Base-by-base conservation (phyloP, 2,329 filamentous ascomycete genomes). In the Fusarium verrucosum region DNA sequence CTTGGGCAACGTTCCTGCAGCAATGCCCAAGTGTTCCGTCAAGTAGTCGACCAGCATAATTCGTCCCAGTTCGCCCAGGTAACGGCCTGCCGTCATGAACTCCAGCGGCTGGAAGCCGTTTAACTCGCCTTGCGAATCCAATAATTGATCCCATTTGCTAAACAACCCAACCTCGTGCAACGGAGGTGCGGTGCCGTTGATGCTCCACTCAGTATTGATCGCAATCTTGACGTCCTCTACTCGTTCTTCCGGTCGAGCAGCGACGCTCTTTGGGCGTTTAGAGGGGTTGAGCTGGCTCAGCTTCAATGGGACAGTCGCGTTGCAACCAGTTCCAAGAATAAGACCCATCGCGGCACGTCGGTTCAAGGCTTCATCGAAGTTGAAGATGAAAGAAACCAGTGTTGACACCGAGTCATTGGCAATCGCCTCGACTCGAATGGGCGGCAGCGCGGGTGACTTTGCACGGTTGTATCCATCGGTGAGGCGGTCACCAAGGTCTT, bases 151-250 rank as follows among this genome's bases (percentile, higher is more conserved):
- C 91, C 91, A 94, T 32, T 78, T 78, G 10, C 85, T 93, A 47
- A 92, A 85, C 43, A 94, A 82, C 2, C 81, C 80, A 19, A 88
- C 78, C 22, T 88, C 82, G 22, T 83, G 80, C 50, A 94, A 78
- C 1, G 91, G 89, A 8, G 83, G 80, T n/a, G 87, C 87, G 3
- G 91, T 87, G 8, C 91, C 91, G 23, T 88, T 89, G 69, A 95
- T 92, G 47, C 89, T 91, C 89, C 90, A 94, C 76, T 95, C 92
- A 0, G 92, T 94, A 72, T 94, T 94, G 63, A 94, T 87, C 6
- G 92, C 86, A 14, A 93, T 88, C 66, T 86, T 88, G n/a, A 85
- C 79, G 8, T 89, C 82, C 13, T 81, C 77, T 2, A 80, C 65
- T 20, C 63, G 68, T 62, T 80, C 78, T 10, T 78, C 82, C 16